Conservation (phyloP, 352 stramenopile species). For the Elongisporangium undulatum region DNA sequence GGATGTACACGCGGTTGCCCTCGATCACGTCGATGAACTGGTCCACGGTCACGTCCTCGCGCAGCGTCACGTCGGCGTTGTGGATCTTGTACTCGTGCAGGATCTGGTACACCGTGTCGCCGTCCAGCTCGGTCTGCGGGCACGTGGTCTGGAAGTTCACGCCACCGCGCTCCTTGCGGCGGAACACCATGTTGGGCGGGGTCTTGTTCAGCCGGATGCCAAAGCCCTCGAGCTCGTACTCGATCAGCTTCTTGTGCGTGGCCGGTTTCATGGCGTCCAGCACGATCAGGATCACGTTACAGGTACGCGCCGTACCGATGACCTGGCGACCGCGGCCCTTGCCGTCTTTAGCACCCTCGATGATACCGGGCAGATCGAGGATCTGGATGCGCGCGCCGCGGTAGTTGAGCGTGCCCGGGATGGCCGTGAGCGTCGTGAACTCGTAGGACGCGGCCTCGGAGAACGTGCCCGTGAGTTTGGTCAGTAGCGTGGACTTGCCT, state of each 20-base stretch:
- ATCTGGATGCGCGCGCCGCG: constrained; percentile 86
- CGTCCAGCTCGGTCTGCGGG: constrained; percentile 91
- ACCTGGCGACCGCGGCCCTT: constrained; percentile 96
- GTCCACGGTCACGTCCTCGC: constrained; percentile 96
- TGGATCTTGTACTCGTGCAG: constrained; percentile 99
- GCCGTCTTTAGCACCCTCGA: constrained; percentile 98
- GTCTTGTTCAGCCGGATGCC: constrained; percentile 98
- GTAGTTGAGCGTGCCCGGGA: constrained; percentile 98
- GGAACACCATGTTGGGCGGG: constrained; percentile 95
- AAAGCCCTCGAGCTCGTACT: constrained; percentile 98
- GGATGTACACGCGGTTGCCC: constrained; percentile 98
- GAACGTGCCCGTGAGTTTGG: constrained; percentile 95
- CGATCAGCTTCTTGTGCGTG: constrained; percentile 98
- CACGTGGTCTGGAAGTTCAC: constrained; percentile 96
- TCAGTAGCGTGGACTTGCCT: constrained; percentile 97
- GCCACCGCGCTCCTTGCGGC: constrained; percentile 96
- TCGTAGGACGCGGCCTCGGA: constrained; percentile 96
- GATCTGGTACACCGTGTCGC: constrained; percentile 93
- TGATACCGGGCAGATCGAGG: constrained; percentile 94
- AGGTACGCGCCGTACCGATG: constrained; percentile 96
- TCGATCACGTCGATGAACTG: constrained; percentile 99
- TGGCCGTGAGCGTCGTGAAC: constrained; percentile 99
- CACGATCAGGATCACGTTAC: constrained; percentile 99
- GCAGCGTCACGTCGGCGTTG: constrained; percentile 95
- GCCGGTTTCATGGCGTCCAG: constrained; percentile 96